These are phyloP conservation scores for Platanthera guangdongensis DNA, from an alignment of 106 monocot genomes.

Conservation along the genomic window DNA sequence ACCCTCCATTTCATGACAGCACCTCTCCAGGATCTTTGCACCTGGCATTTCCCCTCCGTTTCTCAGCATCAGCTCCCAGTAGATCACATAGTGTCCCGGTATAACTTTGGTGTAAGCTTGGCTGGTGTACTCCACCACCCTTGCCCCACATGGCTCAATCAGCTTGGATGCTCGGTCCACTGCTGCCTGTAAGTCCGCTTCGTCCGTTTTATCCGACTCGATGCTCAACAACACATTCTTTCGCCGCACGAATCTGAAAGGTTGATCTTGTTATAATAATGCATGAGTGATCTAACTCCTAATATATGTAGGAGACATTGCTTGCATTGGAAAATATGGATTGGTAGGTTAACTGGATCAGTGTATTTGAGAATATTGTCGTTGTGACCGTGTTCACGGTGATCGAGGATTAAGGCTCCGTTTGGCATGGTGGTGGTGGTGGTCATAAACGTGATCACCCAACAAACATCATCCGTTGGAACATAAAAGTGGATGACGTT, in stretches of 20 bases:
- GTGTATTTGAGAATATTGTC: too few relatives aligned
- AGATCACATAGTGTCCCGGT: constrained; percentile 24
- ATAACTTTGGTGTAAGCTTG: constrained; percentile 12
- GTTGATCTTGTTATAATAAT: too few relatives aligned
- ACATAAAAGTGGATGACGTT: too few relatives aligned
- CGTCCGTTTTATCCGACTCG: constrained; percentile 55
- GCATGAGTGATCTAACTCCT: too few relatives aligned
- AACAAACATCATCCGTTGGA: too few relatives aligned
- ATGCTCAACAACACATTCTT: constrained; percentile 56
- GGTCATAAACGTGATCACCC: too few relatives aligned
- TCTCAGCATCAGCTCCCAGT: constrained; percentile 20
- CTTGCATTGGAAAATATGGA: background rate
- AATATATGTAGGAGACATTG: too few relatives aligned
- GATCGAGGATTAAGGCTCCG: too few relatives aligned
- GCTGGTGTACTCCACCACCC: constrained; percentile 26
- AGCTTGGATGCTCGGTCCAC: constrained; percentile 36
- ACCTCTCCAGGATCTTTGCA: constrained; percentile 34
- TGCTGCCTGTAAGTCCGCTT: constrained; percentile 48
- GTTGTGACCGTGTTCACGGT: too few relatives aligned
- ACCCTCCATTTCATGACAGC: constrained; percentile 75
- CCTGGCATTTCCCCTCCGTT: background rate
- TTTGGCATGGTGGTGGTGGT: too few relatives aligned
- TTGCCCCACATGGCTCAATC: constrained; percentile 12
- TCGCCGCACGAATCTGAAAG: constrained; percentile 30
- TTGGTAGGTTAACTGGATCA: background rate